Evolutionary conservation across 352 stramenopile genomes (phyloP), one percentile per base, ranked within the genome.

Genomic region (Globisporangium paroecandrum): DNA sequence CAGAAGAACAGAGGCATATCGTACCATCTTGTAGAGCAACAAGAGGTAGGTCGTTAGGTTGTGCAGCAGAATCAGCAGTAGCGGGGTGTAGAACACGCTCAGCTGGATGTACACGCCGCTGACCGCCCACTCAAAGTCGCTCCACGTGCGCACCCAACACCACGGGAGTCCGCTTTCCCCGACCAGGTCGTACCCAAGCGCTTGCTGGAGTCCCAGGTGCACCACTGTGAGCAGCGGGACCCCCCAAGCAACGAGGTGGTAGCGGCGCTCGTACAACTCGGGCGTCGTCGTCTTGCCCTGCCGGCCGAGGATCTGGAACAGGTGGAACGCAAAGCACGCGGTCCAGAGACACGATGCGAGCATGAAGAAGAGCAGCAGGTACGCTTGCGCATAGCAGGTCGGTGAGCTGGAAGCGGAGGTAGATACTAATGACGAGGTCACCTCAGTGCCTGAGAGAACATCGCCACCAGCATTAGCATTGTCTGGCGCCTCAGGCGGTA

Each of bases 131-230:
- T 83, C 66, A 58, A 74, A 78, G 55, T 80, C 75, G 73, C 70
- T 89, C 82, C 82, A 93, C 29, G 76, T 77, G n/a, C 83, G 83
- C 61, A 93, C 77, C 85, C 85, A 91, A 60, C 85, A 93, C 85
- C 85, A 93, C 7, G 83, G 83, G 0, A 84, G 67, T 0, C 85
- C 85, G 29, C 83, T 89, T 55, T 87, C 76, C 3, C 85, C 85
- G 27, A 93, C 66, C 15, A 93, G 51, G 6, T 75, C 57, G 43
- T 79, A 82, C 9, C 85, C 85, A 15, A 73, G 68, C 20, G 75
- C 49, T 0, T 77, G 65, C 66, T 93, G 82, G 5, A 77, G 46
- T 22, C 69, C 69, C 51, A 93, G 69, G 60, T 90, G 80, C 0
- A 71, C 3, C 22, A 91, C 65, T 15, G 79, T 81, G 54, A 74